These are phyloP conservation scores for Coemansia sp. DNA, from an alignment of 192 early-diverging fungal genomes.

Conservation along the genomic window DNA sequence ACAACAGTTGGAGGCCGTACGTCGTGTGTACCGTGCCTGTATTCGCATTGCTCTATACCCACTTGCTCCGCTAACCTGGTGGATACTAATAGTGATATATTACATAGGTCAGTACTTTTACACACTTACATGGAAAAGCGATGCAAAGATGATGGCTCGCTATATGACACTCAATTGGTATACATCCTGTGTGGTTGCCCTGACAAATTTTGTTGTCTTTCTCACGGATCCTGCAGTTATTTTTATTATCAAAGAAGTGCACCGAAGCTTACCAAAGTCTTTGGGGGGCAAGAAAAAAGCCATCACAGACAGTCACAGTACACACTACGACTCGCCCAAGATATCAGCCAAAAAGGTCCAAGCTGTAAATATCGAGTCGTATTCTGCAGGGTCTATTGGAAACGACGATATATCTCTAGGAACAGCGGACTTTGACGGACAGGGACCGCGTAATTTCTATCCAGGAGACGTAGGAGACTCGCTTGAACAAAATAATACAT, in stretches of 20 bases:
- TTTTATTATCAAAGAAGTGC: constrained; percentile 21
- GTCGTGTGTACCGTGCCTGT: constrained; percentile 30
- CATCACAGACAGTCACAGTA: background rate
- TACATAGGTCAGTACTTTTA: constrained; percentile 21
- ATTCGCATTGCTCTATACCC: constrained; percentile 48
- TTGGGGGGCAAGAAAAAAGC: constrained; percentile 3
- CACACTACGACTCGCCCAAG: background rate
- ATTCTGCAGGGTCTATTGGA: background rate
- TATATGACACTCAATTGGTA: constrained; percentile 14
- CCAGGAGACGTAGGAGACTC: background rate
- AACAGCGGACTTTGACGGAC: background rate
- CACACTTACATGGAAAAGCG: constrained; percentile 21
- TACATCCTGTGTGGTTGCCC: constrained; percentile 4
- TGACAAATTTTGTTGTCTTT: constrained; percentile 36
- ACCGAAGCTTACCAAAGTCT: background rate
- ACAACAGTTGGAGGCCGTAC: constrained; percentile 26
- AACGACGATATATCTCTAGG: constrained; percentile 5
- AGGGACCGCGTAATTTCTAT: background rate
- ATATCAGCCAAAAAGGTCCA: background rate
- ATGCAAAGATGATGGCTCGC: constrained; percentile 8
- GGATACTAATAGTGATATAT: constrained; percentile 14
- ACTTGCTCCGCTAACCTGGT: constrained; percentile 24
- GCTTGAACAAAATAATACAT: constrained; percentile 17
- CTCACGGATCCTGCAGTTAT: constrained; percentile 30
- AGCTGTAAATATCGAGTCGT: background rate